These are phyloP conservation scores for Artomyces pyxidatus DNA, from an alignment of 768 basidiomycete species.

Conservation along the genomic window DNA sequence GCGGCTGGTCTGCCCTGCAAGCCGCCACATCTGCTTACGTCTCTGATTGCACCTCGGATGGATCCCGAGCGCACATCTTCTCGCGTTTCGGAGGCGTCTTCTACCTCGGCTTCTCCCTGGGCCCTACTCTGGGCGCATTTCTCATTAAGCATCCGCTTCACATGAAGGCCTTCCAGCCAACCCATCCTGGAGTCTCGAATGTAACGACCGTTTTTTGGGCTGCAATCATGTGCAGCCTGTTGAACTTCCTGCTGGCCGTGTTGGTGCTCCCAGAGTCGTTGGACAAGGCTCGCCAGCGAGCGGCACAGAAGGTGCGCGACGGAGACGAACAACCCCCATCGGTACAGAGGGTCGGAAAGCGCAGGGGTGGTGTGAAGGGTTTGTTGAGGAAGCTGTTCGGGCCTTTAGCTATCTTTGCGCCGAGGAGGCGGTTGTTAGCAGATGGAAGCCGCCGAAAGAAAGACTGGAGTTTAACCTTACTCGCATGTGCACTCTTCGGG, in stretches of 20 bases:
- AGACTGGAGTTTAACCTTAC: constrained; percentile 69
- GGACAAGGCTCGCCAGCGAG: constrained; percentile 19
- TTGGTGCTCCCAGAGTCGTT: constrained; percentile 47
- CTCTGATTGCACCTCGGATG: constrained; percentile 76
- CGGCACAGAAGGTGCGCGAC: constrained; percentile 39
- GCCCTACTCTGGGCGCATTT: constrained; percentile 61
- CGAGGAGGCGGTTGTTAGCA: constrained; percentile 35
- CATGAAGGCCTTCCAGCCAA: constrained; percentile 18
- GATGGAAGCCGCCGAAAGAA: constrained; percentile 28
- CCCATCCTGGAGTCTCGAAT: constrained; percentile 20
- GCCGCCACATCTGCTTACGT: constrained; percentile 61
- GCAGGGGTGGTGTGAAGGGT: neutral
- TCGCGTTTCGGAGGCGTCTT: constrained; percentile 65
- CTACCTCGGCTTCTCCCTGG: constrained; percentile 69
- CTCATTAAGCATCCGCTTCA: constrained; percentile 39
- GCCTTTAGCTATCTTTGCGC: constrained; percentile 65
- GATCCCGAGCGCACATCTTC: constrained; percentile 59
- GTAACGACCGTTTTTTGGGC: constrained; percentile 49
- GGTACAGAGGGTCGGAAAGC: constrained; percentile 10
- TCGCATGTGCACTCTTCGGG: constrained; percentile 56
- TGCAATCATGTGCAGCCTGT: constrained; percentile 33
- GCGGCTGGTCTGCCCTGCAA: constrained; percentile 64
- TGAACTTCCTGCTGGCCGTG: constrained; percentile 50
- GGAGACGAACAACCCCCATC: constrained; percentile 17
- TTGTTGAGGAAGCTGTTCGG: constrained; percentile 38